Evolutionary conservation across 2,329 filamentous ascomycete species (phyloP).

Genomic region (Claviceps fusiformis): DNA sequence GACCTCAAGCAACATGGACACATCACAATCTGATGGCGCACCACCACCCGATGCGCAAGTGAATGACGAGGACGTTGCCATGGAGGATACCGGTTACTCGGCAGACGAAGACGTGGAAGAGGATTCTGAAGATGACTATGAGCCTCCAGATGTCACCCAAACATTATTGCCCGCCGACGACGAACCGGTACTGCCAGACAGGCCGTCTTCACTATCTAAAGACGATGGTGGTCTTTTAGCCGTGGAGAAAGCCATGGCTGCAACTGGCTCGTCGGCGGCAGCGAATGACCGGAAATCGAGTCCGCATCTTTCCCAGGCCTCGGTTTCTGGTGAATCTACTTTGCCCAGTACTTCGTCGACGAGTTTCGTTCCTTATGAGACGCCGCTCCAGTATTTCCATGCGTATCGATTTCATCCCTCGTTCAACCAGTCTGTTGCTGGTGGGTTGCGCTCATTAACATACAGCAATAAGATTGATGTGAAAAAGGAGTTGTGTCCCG

Average conservation of each 20-base stretch:
- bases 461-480: constrained; percentile 86
- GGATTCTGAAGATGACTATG: constrained; percentile 35
- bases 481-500: constrained; percentile 59
- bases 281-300: background rate
- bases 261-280: background rate
- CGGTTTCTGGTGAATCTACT: constrained; percentile 8
- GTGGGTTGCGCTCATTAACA: constrained; percentile 77
- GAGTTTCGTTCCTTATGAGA: constrained; percentile 54
- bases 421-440: constrained; percentile 54
- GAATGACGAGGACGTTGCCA: constrained; percentile 5
- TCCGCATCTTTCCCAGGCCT: background rate
- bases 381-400: constrained; percentile 69
- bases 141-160: constrained; percentile 32
- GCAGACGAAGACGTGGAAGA: constrained; percentile 27
- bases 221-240: background rate
- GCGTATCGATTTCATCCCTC: constrained; percentile 81
- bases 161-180: background rate
- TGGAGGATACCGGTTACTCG: constrained; percentile 11
- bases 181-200: constrained; percentile 4
- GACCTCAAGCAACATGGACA: background rate
- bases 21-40: background rate
- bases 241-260: background rate
- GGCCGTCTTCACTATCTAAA: background rate
- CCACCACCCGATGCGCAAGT: background rate
- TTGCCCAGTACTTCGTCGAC: constrained; percentile 9